Evolutionary conservation across 495 filamentous ascomycete species (phyloP), one percentile per base, ranked within the genome.

Genomic region (Parachaetomium inaequale): DNA sequence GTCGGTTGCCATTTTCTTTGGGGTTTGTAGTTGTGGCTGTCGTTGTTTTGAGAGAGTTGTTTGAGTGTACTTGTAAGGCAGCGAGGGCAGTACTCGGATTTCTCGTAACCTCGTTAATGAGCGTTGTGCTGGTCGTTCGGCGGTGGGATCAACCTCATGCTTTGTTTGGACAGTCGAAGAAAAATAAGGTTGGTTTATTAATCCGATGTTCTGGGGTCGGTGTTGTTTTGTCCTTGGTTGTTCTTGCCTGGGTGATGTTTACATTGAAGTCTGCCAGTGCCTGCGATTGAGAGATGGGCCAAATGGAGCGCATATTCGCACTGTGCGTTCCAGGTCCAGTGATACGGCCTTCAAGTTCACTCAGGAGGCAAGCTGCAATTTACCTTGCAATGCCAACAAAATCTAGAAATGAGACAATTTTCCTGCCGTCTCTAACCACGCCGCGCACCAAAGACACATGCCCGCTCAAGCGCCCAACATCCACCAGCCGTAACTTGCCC

Each of bases 401-500:
- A 8, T 17, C 5, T 26, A 46, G 38, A 61, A 32, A 34, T 7
- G 36, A 31, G 31, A 51, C 28, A 31, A 38, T 59, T 59, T 54
- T 47, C 49, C 21, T 52, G 26, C 55, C 62, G 14, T 40, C 25
- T 61, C 42, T 60, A 53, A 17, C 26, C 26, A 57, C 42, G 53
- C 58, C 58, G 25, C 40, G 17, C 63, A 57, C 55, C 51, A 53
- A 49, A 52, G 29, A 51, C 17, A 63, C 47, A 46, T 42, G 38
- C 49, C 55, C 38, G 55, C 60, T 63, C 55, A 46, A 63, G 46
- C 34, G 49, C 49, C 54, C 23, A 28, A 26, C 28, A 8, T 19
- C 15, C 17, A 21, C 7, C 42, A n/a, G 17, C 42, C 19, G 10
- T 46, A 46, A 23, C 49, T 31, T 40, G 17, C 8, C 43, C 56